Base-by-base conservation (phyloP, 495 filamentous ascomycete species). In the Talaromyces stipitatus region DNA sequence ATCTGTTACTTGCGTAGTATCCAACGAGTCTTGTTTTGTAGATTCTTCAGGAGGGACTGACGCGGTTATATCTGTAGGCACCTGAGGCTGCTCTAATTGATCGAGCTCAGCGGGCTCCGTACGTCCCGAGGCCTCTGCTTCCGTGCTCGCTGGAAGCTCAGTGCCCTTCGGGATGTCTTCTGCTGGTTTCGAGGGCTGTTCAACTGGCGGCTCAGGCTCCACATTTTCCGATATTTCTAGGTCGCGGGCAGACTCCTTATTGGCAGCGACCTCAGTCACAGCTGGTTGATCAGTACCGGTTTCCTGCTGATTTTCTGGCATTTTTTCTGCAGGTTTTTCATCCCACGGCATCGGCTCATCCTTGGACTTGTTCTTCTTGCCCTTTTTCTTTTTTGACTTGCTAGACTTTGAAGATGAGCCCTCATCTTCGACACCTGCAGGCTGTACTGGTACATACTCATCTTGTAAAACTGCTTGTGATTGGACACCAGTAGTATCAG, bases 291-390 rank as follows among this genome's bases (percentile, higher is more conserved):
- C 46, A 14, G 9, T 45, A 14, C 65, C 63, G 8, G 57, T 3
- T 18, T 62, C 43, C 47, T 66, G 60, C 11, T 64, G 62, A 2
- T 33, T 9, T 26, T 63, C 55, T n/a, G 33, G n/a, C 38, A 53
- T 43, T 33, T 45, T 27, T 12, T 38, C 50, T 12, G 66, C 52
- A 24, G 54, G 48, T 2, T 54, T 50, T 11, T 56, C 46, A 30
- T 64, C 62, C 18, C 27, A 47, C 45, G 55, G 38, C 23, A 62
- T 55, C 43, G 64, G 63, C 43, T 66, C 59, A 46, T 64, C 60
- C 67, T 70, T 69, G 36, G 62, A 65, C 57, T 67, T 74, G 43
- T 71, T 71, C 58, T 76, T 75, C 56, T 71, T 72, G 16, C 68
- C 72, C 52, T 72, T 70, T 56, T 70, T 73, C 60, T 70, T 70